A percentile compares a stretch with the other conserved stretches of the same genome.
Evolutionary conservation across 2,329 filamentous ascomycete genomes (phyloP).

Genomic region (Aspergillus sp.): DNA sequence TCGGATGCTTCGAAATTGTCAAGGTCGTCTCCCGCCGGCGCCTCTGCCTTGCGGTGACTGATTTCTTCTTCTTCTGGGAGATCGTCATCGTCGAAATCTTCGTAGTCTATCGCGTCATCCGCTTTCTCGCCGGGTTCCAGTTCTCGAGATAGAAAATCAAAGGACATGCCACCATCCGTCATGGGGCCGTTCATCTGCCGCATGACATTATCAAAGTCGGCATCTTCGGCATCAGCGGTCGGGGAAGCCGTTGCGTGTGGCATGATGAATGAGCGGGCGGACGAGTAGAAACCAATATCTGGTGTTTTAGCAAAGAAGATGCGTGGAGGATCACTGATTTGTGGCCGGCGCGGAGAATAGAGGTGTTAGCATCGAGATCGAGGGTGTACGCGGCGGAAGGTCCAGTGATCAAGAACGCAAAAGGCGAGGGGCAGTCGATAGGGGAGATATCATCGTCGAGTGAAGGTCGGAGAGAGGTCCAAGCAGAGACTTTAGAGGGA

Average conservation of each 20-base stretch:
- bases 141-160: constrained; percentile 48
- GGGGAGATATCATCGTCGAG: neutral
- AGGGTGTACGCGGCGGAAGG: constrained; percentile 4
- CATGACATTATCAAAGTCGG: constrained; percentile 48
- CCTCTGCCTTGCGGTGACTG: constrained; percentile 22
- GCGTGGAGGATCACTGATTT: neutral
- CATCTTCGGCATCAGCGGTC: constrained; percentile 38
- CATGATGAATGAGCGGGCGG: constrained; percentile 32
- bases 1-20: constrained; percentile 56
- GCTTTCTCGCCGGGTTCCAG: constrained; percentile 72
- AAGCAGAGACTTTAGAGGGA: neutral
- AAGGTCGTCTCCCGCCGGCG: constrained; percentile 52
- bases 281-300: neutral
- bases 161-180: constrained; percentile 34
- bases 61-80: constrained; percentile 66
- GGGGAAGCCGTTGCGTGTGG: constrained; percentile 43
- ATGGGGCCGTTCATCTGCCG: constrained; percentile 46
- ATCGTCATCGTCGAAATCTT: constrained; percentile 90
- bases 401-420: neutral
- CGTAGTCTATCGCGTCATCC: constrained; percentile 87
- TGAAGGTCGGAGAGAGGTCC: neutral
- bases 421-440: neutral
- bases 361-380: constrained; percentile 7
- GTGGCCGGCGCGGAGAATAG: neutral
- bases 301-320: neutral